Evolutionary conservation across 305 asterid species (phyloP).

Genomic region (Nicotiana rustica): DNA sequence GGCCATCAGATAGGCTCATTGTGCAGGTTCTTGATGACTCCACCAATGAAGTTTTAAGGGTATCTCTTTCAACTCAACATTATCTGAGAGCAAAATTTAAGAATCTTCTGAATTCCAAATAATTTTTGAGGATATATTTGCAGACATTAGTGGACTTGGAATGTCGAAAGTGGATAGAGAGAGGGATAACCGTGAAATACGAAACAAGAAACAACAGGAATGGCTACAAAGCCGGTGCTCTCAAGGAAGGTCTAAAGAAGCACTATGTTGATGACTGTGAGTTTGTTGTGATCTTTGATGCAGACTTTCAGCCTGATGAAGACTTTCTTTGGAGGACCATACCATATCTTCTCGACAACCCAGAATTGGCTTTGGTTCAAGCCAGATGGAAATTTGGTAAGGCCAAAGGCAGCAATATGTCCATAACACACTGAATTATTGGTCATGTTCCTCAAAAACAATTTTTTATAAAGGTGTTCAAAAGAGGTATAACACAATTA

Average conservation of each 20-base stretch:
- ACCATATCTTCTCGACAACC: slow-evolving; percentile 73
- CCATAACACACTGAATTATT: slow-evolving; percentile 24
- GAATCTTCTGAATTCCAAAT: slow-evolving; percentile 34
- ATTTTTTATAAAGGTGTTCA: neutral
- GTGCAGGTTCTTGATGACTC: slow-evolving; percentile 91
- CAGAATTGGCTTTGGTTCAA: slow-evolving; percentile 78
- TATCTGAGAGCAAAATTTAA: slow-evolving; percentile 28
- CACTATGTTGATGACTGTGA: slow-evolving; percentile 74
- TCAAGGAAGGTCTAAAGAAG: slow-evolving; percentile 73
- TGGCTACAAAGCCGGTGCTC: slow-evolving; percentile 88
- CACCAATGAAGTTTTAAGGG: slow-evolving; percentile 73
- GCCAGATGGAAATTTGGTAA: slow-evolving; percentile 93
- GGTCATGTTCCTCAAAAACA: neutral
- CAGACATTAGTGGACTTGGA: slow-evolving; percentile 73
- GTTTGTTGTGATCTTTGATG: slow-evolving; percentile 80
- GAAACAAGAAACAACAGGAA: slow-evolving; percentile 82
- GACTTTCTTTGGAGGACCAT: slow-evolving; percentile 76
- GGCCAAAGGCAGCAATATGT: slow-evolving; percentile 31
- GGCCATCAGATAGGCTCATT: slow-evolving; percentile 78
- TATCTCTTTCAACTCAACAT: slow-evolving; percentile 43
- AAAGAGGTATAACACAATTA: slow-evolving; percentile 25
- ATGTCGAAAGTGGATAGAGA: slow-evolving; percentile 64
- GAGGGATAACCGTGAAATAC: slow-evolving; percentile 70
- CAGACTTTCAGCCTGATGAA: slow-evolving; percentile 85
- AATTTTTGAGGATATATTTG: slow-evolving; percentile 39